Evolutionary conservation across 2,329 filamentous ascomycete genomes (phyloP).

Genomic region (Aspergillus thermomutatus): DNA sequence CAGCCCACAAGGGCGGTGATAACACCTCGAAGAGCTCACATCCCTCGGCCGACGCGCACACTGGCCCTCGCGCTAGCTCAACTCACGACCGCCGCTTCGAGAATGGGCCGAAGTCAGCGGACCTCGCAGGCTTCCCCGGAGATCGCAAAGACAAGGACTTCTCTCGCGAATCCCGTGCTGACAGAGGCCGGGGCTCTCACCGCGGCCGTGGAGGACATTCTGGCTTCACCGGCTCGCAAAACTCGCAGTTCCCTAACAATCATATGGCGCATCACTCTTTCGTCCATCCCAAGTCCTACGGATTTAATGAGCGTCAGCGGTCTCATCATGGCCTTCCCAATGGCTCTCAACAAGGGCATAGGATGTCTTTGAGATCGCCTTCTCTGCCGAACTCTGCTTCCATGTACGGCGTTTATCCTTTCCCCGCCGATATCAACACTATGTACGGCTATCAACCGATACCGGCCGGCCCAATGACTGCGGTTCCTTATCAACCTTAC

Average conservation of each 20-base stretch:
- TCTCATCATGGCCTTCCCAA: conserved; percentile 38
- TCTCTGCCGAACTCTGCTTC: conserved; percentile 55
- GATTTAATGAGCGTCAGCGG: conserved; percentile 42
- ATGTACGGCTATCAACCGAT: conserved; percentile 58
- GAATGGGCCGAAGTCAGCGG: conserved; percentile 36
- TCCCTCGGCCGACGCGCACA: conserved; percentile 32
- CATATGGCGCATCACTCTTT: conserved; percentile 41
- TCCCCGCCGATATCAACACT: conserved; percentile 45
- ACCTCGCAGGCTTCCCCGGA: conserved; percentile 30
- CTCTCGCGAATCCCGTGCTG: conserved; percentile 35
- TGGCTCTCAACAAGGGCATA: conserved; percentile 44
- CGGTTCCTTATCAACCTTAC: conserved; percentile 57
- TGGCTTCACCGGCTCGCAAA: conserved; percentile 32
- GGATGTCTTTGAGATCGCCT: conserved; percentile 57
- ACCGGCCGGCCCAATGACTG: conserved; percentile 53
- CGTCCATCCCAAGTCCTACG: conserved; percentile 37
- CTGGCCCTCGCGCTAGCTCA: conserved; percentile 24
- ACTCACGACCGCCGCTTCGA: conserved; percentile 38
- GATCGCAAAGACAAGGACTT: conserved; percentile 35
- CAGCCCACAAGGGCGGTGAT: conserved; percentile 24
- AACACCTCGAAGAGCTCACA: conserved; percentile 26
- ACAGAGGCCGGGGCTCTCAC: conserved; percentile 38
- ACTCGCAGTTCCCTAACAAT: conserved; percentile 38
- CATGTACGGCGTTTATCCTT: conserved; percentile 48
- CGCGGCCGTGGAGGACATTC: conserved; percentile 41